These are phyloP conservation scores for Rhodosporidiobolus odoratus DNA, from an alignment of 768 basidiomycete genomes.

Conservation along the genomic window DNA sequence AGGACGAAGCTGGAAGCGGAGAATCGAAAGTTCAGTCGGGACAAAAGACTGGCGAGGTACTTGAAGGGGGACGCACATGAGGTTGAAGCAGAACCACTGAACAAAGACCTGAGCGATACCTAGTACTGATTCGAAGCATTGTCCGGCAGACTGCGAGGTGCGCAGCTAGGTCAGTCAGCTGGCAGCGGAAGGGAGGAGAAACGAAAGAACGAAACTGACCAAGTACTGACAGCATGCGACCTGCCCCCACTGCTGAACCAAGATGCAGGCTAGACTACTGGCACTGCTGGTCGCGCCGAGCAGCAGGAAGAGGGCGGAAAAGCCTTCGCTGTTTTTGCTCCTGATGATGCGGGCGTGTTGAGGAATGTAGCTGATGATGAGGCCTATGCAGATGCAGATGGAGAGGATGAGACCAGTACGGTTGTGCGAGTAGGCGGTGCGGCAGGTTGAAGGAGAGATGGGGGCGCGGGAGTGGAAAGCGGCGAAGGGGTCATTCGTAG, in stretches of 20 bases:
- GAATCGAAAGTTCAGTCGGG: background rate
- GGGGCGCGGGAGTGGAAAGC: constrained; percentile 15
- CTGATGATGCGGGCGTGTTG: constrained; percentile 59
- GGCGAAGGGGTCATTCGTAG: background rate
- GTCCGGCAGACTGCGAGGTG: constrained; percentile 58
- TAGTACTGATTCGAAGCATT: constrained; percentile 71
- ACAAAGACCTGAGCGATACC: constrained; percentile 75
- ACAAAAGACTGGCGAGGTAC: background rate
- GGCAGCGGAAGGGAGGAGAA: background rate
- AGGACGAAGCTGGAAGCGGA: constrained; percentile 65
- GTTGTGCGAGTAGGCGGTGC: constrained; percentile 54
- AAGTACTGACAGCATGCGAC: constrained; percentile 72
- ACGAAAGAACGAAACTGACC: constrained; percentile 52
- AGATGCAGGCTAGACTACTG: constrained; percentile 51
- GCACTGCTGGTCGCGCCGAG: constrained; percentile 57
- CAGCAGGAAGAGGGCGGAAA: constrained; percentile 85
- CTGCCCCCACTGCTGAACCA: constrained; percentile 76
- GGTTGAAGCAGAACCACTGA: constrained; percentile 76
- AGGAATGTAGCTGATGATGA: constrained; percentile 44
- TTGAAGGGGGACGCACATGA: constrained; percentile 64
- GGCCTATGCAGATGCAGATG: constrained; percentile 61
- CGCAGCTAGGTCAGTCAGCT: background rate
- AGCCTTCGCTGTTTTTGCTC: constrained; percentile 73
- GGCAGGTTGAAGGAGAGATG: background rate
- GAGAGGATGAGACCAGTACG: constrained; percentile 65